Percentiles rank a stretch among this genome's conserved stretches.
Evolutionary conservation across 2,329 filamentous ascomycete species (phyloP).

Genomic region (Nemania sp.): DNA sequence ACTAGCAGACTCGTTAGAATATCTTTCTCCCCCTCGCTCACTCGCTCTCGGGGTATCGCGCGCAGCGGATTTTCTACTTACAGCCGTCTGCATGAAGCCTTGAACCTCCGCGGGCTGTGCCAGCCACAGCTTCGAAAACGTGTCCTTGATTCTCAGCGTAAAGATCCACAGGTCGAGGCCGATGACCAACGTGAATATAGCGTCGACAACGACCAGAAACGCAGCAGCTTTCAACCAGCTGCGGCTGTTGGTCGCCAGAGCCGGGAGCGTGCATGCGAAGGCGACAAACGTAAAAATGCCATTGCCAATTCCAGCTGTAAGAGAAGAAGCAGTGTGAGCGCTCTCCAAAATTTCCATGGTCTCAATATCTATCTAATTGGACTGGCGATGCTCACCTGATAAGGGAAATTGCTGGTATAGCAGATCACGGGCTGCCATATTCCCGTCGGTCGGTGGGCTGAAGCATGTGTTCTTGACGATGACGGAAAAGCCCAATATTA

Average conservation of each 20-base stretch:
- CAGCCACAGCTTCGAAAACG: conserved; percentile 64
- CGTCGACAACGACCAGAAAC: conserved; percentile 64
- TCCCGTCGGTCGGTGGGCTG: conserved; percentile 49
- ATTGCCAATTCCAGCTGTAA: conserved; percentile 70
- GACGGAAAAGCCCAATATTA: conserved; percentile 59
- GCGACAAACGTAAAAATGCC: conserved; percentile 71
- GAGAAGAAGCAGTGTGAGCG: too few species aligned
- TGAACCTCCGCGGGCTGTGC: conserved; percentile 60
- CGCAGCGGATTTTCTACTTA: conserved; percentile 44
- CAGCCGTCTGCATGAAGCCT: conserved; percentile 70
- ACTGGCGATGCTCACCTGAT: conserved; percentile 47
- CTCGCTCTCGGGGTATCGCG: not conserved
- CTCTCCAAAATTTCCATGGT: not conserved
- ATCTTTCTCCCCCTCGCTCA: not conserved
- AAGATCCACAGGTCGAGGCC: conserved; percentile 73
- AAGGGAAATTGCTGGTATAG: conserved; percentile 59
- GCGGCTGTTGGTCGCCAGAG: conserved; percentile 67
- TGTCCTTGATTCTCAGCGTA: conserved; percentile 68
- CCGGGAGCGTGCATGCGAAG: conserved; percentile 71
- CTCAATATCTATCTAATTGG: too few species aligned
- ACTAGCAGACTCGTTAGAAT: conserved; percentile 49
- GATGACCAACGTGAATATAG: conserved; percentile 65
- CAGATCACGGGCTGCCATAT: conserved; percentile 54
- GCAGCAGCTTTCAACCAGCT: conserved; percentile 71
- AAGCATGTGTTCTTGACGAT: conserved; percentile 53